phyloP scores from a whole-genome alignment of 331 rosid genomes.

The Prunus yedoensis region DNA sequence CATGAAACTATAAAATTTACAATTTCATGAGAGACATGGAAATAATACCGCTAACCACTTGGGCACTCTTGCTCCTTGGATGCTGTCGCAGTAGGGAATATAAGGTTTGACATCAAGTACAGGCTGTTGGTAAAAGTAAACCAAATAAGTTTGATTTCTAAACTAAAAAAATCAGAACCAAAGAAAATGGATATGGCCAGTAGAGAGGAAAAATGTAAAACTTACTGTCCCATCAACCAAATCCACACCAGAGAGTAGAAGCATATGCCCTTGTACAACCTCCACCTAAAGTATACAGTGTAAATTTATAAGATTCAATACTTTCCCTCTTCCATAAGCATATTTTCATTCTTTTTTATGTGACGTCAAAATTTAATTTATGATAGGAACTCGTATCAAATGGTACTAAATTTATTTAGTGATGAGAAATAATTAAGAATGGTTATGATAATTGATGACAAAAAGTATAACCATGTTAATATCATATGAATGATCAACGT shows the following conservation, averaged over 20 bases:
- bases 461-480: not conserved
- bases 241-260: slow-evolving; percentile 89
- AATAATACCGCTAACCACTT: slow-evolving; percentile 70
- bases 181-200: slow-evolving; percentile 12
- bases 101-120: slow-evolving; percentile 92
- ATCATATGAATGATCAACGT: not conserved
- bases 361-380: not conserved
- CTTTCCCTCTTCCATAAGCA: not conserved
- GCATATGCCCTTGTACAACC: slow-evolving; percentile 67
- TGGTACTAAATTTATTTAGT: not conserved
- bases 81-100: slow-evolving; percentile 77
- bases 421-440: slow-evolving; percentile 6
- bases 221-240: slow-evolving; percentile 94
- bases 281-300: slow-evolving; percentile 56
- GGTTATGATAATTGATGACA: not conserved
- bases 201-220: slow-evolving; percentile 33
- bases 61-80: slow-evolving; percentile 73
- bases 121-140: slow-evolving; percentile 58
- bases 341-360: not conserved
- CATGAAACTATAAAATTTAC: not conserved
- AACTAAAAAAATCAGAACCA: slow-evolving; percentile 7
- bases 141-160: slow-evolving; percentile 10
- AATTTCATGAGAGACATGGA: slow-evolving; percentile 26
- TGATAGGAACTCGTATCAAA: not conserved
- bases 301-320: not conserved